These are phyloP conservation scores for Paspalum vaginatum DNA, from an alignment of 176 grass and related monocot genomes.

Conservation along the genomic window DNA sequence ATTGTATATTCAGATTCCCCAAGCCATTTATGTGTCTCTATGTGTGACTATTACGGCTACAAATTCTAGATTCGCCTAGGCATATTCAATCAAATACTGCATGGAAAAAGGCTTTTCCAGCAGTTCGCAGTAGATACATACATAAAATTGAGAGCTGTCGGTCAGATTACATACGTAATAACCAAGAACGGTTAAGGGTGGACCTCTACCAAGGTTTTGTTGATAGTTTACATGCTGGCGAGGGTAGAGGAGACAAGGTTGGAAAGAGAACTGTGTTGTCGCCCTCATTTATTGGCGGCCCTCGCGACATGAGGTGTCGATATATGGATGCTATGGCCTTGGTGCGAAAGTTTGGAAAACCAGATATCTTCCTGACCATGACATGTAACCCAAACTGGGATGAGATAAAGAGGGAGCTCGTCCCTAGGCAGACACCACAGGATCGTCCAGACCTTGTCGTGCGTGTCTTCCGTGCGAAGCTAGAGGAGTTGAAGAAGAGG, in stretches of 20 bases:
- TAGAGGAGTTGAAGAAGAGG: neutral
- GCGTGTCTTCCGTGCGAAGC: neutral
- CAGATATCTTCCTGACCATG: neutral
- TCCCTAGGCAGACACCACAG: neutral
- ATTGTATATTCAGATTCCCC: neutral
- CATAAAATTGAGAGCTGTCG: neutral
- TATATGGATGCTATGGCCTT: neutral
- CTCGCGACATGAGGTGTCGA: neutral
- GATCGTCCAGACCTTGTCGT: neutral
- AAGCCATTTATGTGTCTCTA: neutral
- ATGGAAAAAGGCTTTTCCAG: neutral
- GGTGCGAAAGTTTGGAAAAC: neutral
- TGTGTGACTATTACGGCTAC: neutral
- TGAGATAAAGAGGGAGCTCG: neutral
- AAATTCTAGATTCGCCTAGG: neutral
- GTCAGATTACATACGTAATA: neutral
- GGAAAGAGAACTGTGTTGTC: neutral
- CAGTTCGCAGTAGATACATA: constrained; percentile 14
- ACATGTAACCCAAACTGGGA: neutral
- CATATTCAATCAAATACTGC: neutral
- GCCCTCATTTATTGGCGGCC: neutral
- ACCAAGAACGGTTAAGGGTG: neutral
- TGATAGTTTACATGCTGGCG: neutral
- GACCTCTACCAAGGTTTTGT: neutral
- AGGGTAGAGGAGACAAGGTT: neutral